Base-by-base conservation (phyloP, 257 asterid genomes). In the Thymus mandschuricus region DNA sequence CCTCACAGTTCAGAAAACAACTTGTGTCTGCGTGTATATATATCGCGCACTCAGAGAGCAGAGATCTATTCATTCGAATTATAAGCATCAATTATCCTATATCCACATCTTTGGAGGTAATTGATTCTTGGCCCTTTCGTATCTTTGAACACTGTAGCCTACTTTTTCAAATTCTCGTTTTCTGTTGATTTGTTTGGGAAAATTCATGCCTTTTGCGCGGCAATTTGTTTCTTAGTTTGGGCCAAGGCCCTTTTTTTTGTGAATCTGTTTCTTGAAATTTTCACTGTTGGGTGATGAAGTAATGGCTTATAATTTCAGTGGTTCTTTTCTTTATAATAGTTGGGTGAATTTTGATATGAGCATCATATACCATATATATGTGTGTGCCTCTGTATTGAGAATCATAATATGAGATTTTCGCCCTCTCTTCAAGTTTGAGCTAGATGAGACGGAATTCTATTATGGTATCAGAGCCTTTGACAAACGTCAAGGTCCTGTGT, bases 101-200 rank as follows among this genome's bases (percentile, higher is more conserved):
- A 52, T 41, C 61, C 35, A 60, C 65, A 66, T 54, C 29, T 21
- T 67, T 52, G 60, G 66, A 79, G 83, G 83, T 79, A 74, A 69
- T 64, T 64, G 33, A 69, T 33, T 70, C 64, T 69, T 69, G 5
- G 7, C 3, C 77, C 66, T 31, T 60, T 28, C 12, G 10, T 46
- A 41, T 38, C 31, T 44, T 21, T 54, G 60, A 54, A 30, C 27
- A 3, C 3, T 49, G 34, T 44, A 10, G 27, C 21, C 41, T 72
- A 10, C 3, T 57, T 40, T 71, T 34, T 46, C 43, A 27, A n/a
- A 6, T n/a, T n/a, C 6, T 50, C 13, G 28, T 5, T 30, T 60
- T 75, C n/a, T n/a, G 35, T 30, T 51, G 9, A 15, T 52, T 3
- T 50, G 8, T 45, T 52, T 10, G 31, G 7, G 48, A 59, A 71